Base-by-base conservation (phyloP, 345 rosid genomes). In the Gossypium herbaceum region DNA sequence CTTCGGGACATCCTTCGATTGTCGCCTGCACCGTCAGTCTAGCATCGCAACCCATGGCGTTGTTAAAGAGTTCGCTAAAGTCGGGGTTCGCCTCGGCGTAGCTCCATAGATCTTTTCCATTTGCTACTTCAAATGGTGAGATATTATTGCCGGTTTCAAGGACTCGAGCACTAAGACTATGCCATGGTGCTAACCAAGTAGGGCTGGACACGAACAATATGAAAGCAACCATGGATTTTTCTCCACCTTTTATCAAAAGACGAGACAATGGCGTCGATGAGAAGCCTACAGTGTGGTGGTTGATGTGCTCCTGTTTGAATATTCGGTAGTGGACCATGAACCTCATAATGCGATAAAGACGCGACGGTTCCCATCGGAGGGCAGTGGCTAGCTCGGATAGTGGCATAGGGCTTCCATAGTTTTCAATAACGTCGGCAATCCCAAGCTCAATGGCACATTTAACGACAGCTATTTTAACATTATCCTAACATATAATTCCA, bases 401-500 rank as follows among this genome's bases (percentile, higher is more conserved):
- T 1, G 93, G 79, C 22, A 88, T 63, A 50, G 90, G 88, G 3
- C 76, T 73, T 7, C 78, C 77, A 22, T 82, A 84, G 80, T 82
- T 78, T 67, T 85, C 87, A 4, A 92, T 74, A 48, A 83, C 88
- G 7, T 91, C 95, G 2, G 95, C 85, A 62, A 92, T 86, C 45
- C 88, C 88, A 4, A 92, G 91, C 71, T 94, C 92, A 43, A 90
- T 84, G 71, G 92, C 97, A 75, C 98, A 90, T 75, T 88, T 94
- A 20, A 87, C 87, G 20, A 79, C 92, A 54, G 92, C 51, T 13
- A 9, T 2, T 47, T 47, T 47, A 47, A 0, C 51, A 47, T 47
- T 47, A 47, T 47, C 51, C 51, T 0, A 12, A 47, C 11, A 47
- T n/a, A 3, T 12, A 16, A 52, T 17, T 54, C 57, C 20, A 16